Percentiles rank a stretch among this genome's conserved stretches.
phyloP scores from a whole-genome alignment of 2,329 filamentous ascomycete species.

The Trichoderma lentiforme region DNA sequence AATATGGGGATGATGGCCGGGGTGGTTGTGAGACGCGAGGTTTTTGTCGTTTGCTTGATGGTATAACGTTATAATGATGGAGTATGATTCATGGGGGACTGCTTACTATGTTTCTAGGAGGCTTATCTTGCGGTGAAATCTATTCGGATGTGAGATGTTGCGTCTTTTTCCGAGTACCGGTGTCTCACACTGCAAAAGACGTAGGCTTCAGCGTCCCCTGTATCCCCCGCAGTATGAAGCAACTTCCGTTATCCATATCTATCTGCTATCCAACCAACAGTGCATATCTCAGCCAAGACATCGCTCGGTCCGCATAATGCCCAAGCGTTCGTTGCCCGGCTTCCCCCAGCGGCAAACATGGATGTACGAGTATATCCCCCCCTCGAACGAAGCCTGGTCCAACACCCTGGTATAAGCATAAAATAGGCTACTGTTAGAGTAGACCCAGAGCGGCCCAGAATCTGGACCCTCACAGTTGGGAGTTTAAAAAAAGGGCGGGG shows the following conservation, averaged over 20 bases:
- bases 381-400: neutral
- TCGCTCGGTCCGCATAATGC: neutral
- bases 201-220: neutral
- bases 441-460: neutral
- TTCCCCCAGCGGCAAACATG: neutral
- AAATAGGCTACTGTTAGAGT: neutral
- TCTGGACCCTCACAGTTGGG: neutral
- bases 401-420: slow-evolving; percentile 6
- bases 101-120: neutral
- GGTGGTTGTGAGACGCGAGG: neutral
- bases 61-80: neutral
- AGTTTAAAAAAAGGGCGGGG: neutral
- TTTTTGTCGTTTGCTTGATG: neutral
- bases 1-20: neutral
- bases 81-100: neutral
- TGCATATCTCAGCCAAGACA: neutral
- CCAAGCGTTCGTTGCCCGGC: neutral
- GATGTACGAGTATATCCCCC: neutral
- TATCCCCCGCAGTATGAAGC: neutral
- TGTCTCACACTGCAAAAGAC: neutral
- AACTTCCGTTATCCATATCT: neutral
- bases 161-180: neutral
- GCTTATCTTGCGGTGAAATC: neutral
- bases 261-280: neutral
- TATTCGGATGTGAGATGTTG: neutral